Conservation (phyloP, 176 grass and related monocot species). For the Lolium rigidum region DNA sequence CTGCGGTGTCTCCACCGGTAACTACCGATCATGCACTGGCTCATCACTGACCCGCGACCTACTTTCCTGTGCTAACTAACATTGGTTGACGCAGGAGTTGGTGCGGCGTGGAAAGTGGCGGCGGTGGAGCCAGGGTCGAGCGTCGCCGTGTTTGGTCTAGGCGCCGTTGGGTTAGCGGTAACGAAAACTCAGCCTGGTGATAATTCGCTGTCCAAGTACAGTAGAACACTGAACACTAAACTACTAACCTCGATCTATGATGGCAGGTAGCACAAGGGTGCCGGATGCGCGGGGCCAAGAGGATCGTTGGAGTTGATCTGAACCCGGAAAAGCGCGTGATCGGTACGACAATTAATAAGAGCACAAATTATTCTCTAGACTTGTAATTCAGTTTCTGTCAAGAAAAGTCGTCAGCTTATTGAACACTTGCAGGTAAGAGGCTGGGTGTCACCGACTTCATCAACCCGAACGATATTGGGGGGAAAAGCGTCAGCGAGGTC, state of each 20-base stretch:
- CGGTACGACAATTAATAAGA: conserved; percentile 10
- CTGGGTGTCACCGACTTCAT: conserved; percentile 45
- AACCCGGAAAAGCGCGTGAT: conserved; percentile 50
- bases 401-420: neutral
- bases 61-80: neutral
- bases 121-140: conserved; percentile 51
- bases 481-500: conserved; percentile 44
- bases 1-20: conserved; percentile 71
- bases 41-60: too few species aligned
- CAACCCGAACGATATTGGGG: conserved; percentile 33
- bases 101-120: conserved; percentile 67
- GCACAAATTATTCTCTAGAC: too few species aligned
- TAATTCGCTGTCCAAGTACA: too few species aligned
- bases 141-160: conserved; percentile 70
- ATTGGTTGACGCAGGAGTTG: conserved; percentile 41
- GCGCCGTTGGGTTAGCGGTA: conserved; percentile 81
- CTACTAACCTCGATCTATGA: too few species aligned
- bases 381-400: neutral
- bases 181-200: neutral
- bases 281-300: conserved; percentile 45
- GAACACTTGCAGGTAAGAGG: conserved; percentile 22
- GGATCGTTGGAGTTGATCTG: conserved; percentile 60
- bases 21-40: neutral
- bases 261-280: conserved; percentile 58
- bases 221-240: too few species aligned